Evolutionary conservation across 305 asterid genomes (phyloP), one percentile per base, ranked within the genome.

Genomic region (Andrographis paniculata): DNA sequence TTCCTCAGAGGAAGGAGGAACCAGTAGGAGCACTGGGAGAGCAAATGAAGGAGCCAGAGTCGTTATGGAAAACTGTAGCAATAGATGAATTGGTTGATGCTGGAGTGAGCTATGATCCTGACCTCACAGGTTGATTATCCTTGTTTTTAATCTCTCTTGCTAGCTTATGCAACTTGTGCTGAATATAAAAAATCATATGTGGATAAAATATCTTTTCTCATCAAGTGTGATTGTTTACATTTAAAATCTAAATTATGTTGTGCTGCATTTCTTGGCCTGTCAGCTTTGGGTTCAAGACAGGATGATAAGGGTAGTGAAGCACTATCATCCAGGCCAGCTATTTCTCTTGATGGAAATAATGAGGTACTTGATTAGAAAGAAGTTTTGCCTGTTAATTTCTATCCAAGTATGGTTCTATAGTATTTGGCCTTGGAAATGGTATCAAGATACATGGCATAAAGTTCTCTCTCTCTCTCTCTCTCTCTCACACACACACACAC

Each of bases 271-370:
- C 42, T 53, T 50, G 18, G 54, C 44, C 52, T 64, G 60, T 63
- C 77, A 73, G 87, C 54, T 63, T 57, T 63, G 62, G 76, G 74
- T 65, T 59, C 59, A 0, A 61, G 71, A 57, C 63, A 56, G 61
- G 77, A 52, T 56, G 71, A 36, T 18, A 52, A 56, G 54, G 52
- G 24, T 18, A 55, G 47, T 56, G 71, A 59, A 17, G 63, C 59
- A 45, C 42, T 49, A 49, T 37, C 55, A 58, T 57, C 75, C 44
- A 41, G 61, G 57, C 62, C 72, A 50, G 60, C 64, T 61, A 45
- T 67, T 51, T 55, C 46, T 42, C 48, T 47, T 60, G 49, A 61
- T 56, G 68, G 65, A 48, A 61, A 55, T 53, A 70, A 45, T 20
- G 76, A 75, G 92, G 94, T 83, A 74, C 28, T 42, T 58, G 39